Conservation (phyloP, 805 yeast species). For the Nematodospora valgi region DNA sequence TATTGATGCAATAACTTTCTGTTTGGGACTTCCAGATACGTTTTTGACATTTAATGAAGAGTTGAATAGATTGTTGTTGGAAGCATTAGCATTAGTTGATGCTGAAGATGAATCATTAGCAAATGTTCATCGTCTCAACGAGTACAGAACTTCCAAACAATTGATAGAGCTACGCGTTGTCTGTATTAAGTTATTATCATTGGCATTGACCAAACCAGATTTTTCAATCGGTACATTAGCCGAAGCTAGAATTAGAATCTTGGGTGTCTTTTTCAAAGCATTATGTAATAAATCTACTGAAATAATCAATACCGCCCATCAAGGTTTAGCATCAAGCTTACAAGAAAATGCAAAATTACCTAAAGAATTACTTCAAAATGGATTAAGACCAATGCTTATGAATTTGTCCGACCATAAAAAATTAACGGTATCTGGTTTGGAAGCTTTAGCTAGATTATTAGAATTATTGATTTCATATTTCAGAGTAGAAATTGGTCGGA, state of each 20-base stretch:
- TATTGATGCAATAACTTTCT: slow-evolving; percentile 93
- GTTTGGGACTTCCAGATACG: slow-evolving; percentile 74
- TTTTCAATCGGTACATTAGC: slow-evolving; percentile 72
- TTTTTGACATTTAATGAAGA: slow-evolving; percentile 89
- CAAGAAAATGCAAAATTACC: slow-evolving; percentile 88
- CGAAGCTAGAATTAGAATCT: slow-evolving; percentile 75
- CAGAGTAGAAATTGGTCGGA: slow-evolving; percentile 94
- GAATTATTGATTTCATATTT: slow-evolving; percentile 88
- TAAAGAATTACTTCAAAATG: slow-evolving; percentile 90
- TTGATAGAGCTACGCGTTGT: slow-evolving; percentile 84
- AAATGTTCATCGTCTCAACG: slow-evolving; percentile 79
- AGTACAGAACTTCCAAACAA: slow-evolving; percentile 85
- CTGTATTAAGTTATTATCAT: slow-evolving; percentile 76
- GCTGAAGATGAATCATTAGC: slow-evolving; percentile 97
- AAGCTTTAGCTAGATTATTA: slow-evolving; percentile 82
- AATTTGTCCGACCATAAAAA: slow-evolving; percentile 91
- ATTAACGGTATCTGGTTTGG: slow-evolving; percentile 82
- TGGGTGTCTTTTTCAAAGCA: slow-evolving; percentile 94
- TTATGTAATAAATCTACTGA: slow-evolving; percentile 79
- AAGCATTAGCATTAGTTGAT: slow-evolving; percentile 91
- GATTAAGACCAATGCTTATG: slow-evolving; percentile 92
- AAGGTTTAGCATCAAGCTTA: slow-evolving; percentile 78
- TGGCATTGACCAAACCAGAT: slow-evolving; percentile 82
- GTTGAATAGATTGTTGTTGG: slow-evolving; percentile 75
- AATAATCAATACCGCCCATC: slow-evolving; percentile 90